Evolutionary conservation across 805 yeast genomes (phyloP).

Genomic region (Spathaspora girioi): DNA sequence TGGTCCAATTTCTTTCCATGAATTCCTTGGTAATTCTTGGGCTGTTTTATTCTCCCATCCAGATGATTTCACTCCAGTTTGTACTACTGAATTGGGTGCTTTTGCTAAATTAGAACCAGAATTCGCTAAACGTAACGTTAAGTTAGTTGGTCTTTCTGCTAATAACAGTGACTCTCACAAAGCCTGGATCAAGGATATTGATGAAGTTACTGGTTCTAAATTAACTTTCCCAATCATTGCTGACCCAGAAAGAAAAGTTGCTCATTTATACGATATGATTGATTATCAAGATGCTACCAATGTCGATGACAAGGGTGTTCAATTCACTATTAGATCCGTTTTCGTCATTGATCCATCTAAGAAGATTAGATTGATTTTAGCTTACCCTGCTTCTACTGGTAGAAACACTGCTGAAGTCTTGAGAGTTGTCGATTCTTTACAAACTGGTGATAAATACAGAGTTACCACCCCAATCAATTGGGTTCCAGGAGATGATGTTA

Average conservation of each 20-base stretch:
- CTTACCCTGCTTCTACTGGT: slow-evolving; percentile 93
- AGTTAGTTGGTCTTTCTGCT: slow-evolving; percentile 87
- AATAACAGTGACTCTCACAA: slow-evolving; percentile 77
- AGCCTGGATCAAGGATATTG: slow-evolving; percentile 88
- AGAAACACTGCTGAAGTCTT: slow-evolving; percentile 91
- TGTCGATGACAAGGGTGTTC: slow-evolving; percentile 65
- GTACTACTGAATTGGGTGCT: slow-evolving; percentile 95
- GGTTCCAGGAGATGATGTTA: slow-evolving; percentile 86
- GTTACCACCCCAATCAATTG: slow-evolving; percentile 91
- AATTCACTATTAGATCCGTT: slow-evolving; percentile 88
- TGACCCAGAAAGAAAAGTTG: slow-evolving; percentile 79
- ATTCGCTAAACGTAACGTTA: slow-evolving; percentile 78
- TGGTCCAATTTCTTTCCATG: slow-evolving; percentile 84
- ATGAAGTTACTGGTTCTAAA: slow-evolving; percentile 74
- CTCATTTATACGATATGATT: slow-evolving; percentile 66
- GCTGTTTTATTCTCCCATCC: slow-evolving; percentile 89
- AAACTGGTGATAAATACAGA: slow-evolving; percentile 77
- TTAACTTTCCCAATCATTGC: slow-evolving; percentile 90
- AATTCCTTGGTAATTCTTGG: slow-evolving; percentile 84
- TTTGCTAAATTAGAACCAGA: slow-evolving; percentile 87
- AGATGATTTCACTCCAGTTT: slow-evolving; percentile 94
- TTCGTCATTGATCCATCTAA: slow-evolving; percentile 87
- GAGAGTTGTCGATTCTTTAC: slow-evolving; percentile 86
- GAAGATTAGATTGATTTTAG: slow-evolving; percentile 80
- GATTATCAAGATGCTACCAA: slow-evolving; percentile 68